Evolutionary conservation across 441 rosid genomes (phyloP).

Genomic region (Arabidopsis lyrata): DNA sequence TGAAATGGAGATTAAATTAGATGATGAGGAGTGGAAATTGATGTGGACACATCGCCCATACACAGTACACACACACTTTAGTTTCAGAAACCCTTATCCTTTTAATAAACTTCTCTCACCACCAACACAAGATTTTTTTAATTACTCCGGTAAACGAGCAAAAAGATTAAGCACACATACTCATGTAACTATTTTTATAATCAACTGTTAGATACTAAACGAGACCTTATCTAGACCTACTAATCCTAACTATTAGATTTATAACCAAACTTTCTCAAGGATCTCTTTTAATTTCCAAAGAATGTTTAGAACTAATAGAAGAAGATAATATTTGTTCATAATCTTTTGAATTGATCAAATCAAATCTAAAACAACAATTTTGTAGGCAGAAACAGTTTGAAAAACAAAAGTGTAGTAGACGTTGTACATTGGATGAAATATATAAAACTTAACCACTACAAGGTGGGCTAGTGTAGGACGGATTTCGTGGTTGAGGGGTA

Average conservation of each 20-base stretch:
- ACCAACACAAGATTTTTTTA: constrained; percentile 17
- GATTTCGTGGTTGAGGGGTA: too few relatives aligned
- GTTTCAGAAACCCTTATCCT: constrained; percentile 1
- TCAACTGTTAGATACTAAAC: neutral
- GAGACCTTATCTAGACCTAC: neutral
- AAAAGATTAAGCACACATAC: constrained; percentile 21
- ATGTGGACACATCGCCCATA: constrained; percentile 30
- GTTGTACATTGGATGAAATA: too few relatives aligned
- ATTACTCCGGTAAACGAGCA: constrained; percentile 29
- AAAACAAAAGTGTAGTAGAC: too few relatives aligned
- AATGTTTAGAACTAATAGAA: too few relatives aligned
- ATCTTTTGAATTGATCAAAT: too few relatives aligned
- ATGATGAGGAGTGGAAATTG: constrained; percentile 14
- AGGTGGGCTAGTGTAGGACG: too few relatives aligned
- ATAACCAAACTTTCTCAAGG: too few relatives aligned
- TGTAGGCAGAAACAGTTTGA: too few relatives aligned
- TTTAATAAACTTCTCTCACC: constrained; percentile 9
- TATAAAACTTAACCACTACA: too few relatives aligned
- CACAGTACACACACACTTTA: constrained; percentile 1
- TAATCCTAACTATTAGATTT: neutral
- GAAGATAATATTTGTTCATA: too few relatives aligned
- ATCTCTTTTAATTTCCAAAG: too few relatives aligned
- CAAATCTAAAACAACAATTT: too few relatives aligned
- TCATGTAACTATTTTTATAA: constrained; percentile 2
- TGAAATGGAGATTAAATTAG: constrained; percentile 3